A percentile compares a stretch with the other conserved stretches of the same genome.
These are phyloP conservation scores for Yamadazyma sp. DNA, from an alignment of 805 yeast genomes.

Conservation along the genomic window DNA sequence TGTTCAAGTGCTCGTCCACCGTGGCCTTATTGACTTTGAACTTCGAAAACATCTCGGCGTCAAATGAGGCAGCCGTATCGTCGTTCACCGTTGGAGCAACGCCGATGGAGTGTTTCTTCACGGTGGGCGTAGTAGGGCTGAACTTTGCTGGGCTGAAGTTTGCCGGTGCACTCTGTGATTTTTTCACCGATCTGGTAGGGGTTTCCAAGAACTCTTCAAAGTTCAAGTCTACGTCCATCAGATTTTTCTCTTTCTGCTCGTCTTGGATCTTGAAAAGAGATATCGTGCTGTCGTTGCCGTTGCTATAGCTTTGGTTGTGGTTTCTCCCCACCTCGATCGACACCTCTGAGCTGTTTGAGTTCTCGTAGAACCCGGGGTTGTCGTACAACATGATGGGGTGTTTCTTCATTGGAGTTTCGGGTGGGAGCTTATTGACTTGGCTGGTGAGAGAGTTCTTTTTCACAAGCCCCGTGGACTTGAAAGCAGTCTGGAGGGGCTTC, in stretches of 20 bases:
- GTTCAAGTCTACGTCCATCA: constrained; percentile 11
- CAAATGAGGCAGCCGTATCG: background rate
- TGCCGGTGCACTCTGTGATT: constrained; percentile 29
- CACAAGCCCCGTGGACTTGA: constrained; percentile 70
- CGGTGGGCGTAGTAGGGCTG: constrained; percentile 7
- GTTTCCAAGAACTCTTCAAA: constrained; percentile 32
- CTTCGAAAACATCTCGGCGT: background rate
- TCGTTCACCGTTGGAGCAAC: too few relatives aligned
- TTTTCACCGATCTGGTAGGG: constrained; percentile 36
- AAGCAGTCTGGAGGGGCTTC: constrained; percentile 84
- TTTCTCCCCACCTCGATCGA: constrained; percentile 43
- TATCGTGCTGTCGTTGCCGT: constrained; percentile 32
- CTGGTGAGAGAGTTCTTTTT: constrained; percentile 40
- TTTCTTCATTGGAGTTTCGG: constrained; percentile 45
- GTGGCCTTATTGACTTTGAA: constrained; percentile 11
- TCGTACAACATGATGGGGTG: constrained; percentile 37
- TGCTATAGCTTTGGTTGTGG: constrained; percentile 11
- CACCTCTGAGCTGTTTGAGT: constrained; percentile 24
- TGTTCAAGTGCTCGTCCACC: constrained; percentile 45
- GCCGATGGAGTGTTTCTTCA: background rate
- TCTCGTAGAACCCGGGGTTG: constrained; percentile 10
- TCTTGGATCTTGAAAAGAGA: constrained; percentile 32
- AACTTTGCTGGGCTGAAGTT: constrained; percentile 18
- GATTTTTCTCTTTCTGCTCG: constrained; percentile 4
- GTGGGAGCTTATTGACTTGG: constrained; percentile 32